Evolutionary conservation across 371 early-diverging fungal genomes (phyloP), one percentile per base, ranked within the genome.

Genomic region (Apophysomyces ossiformis): DNA sequence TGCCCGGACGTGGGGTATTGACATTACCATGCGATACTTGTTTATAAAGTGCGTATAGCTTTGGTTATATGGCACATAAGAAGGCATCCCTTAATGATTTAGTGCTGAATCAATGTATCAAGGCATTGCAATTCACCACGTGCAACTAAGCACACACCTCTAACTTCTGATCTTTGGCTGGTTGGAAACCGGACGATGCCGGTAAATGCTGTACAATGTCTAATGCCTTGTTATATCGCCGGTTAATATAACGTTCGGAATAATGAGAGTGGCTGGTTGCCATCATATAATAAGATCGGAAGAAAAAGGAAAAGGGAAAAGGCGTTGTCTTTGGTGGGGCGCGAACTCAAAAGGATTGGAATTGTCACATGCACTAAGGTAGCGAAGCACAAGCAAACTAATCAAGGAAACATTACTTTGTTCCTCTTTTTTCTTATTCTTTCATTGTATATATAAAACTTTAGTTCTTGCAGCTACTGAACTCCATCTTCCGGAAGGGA

Each of bases 41-140:
- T 37, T 83, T 83, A 63, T 80, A 80, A 37, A 77, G 71, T 7
- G 78, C 80, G 70, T 83, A 83, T 5, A 83, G 58, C 83, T 83
- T 61, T 41, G 16, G 18, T 15, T 35, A 45, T 38, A 21, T 50
- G 21, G 54, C 54, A 50, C 35, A 32, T 21, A 50, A 8, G 5
- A 1, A 15, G 38, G 37, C 26, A 58, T 45, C 6, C 61, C 43
- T 38, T 44, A 50, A 12, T 43, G 3, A 50, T 50, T 50, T 50
- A 50, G 54, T 50, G 16, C 54, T 50, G 54, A 50, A 57, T 44
- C 15, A 35, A 7, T 41, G 11, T 41, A 41, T 11, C 13, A 8
- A 41, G 13, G 41, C 11, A 41, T 60, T 38, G 58, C n/a, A 58
- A 18, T 58, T 12, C 44, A 50, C 21, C 1, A 35, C 44, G 21